phyloP scores from a whole-genome alignment of 768 basidiomycete species.

The Bullera alba region DNA sequence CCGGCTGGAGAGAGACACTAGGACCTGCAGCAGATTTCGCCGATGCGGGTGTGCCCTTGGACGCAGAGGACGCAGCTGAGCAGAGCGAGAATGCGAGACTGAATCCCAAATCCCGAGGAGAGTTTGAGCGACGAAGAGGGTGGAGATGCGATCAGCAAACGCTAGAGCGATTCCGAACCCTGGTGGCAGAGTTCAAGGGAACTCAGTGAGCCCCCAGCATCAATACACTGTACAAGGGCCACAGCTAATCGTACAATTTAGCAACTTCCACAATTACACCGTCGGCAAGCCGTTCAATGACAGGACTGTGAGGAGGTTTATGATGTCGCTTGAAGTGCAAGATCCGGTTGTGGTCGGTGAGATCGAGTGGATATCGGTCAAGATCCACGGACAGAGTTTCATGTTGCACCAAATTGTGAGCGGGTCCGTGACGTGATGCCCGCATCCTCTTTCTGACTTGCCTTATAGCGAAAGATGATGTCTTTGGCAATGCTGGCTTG shows the following conservation, averaged over 20 bases:
- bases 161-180: conserved; percentile 55
- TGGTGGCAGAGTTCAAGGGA: conserved; percentile 65
- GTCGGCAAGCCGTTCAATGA: conserved; percentile 78
- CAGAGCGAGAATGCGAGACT: conserved; percentile 11
- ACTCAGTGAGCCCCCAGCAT: conserved; percentile 54
- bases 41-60: conserved; percentile 18
- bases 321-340: conserved; percentile 77
- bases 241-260: conserved; percentile 4
- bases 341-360: conserved; percentile 85
- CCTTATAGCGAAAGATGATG: conserved; percentile 88
- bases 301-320: conserved; percentile 71
- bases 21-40: conserved; percentile 50
- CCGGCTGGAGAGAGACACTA: conserved; percentile 58
- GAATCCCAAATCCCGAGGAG: conserved; percentile 20
- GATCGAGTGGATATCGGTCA: conserved; percentile 89
- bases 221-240: background rate
- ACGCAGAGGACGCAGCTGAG: background rate
- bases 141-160: conserved; percentile 61
- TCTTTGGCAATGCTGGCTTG: conserved; percentile 69
- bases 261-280: conserved; percentile 96
- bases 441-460: background rate
- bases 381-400: conserved; percentile 95
- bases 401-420: conserved; percentile 92
- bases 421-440: conserved; percentile 10
- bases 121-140: conserved; percentile 43